Base-by-base conservation (phyloP, 1,139 yeast genomes). In the Geotrichum bryndzae region DNA sequence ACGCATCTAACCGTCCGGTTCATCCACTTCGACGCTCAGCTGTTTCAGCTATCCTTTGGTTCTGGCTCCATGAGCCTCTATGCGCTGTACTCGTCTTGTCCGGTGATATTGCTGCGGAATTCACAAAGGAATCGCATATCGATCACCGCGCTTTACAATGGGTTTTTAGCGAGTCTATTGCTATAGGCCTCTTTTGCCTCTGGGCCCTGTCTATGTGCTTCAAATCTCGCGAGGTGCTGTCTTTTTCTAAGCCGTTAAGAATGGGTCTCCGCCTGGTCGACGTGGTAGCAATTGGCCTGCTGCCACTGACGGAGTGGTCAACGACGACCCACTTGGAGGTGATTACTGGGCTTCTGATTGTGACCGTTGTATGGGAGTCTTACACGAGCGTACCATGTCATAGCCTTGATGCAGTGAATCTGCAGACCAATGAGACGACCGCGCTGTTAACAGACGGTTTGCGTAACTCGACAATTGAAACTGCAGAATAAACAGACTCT, bases 91-190 rank as follows among this genome's bases (percentile, higher is more conserved):
- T 71, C 23, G 65, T 71, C 54, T 75, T 85, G 61, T 80, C 85
- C 35, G 89, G 88, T 0, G 88, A 85, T 73, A 81, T 88, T 8
- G 86, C 85, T 8, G 85, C 84, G 1, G 86, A 82, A 56, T 71
- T 84, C 53, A 65, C 68, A 54, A 51, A 41, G 50, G 59, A 62
- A 35, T 38, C 58, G 11, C 56, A 54, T 23, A 27, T 60, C 22
- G 31, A 59, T 27, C 53, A 46, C n/a, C 59, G 53, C 22, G 46
- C 55, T 13, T 56, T 58, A 15, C 60, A 56, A 15, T 56, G 60
- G 61, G 54, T 62, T 11, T 62, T 62, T 48, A 53, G 63, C 45
- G 59, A 54, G 2, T 57, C 58, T 23, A 51, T 62, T 33, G 57
- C 61, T 10, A 56, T 62, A 31, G 65, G 61, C 7, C 27, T 60